Base-by-base conservation (phyloP, 2,329 filamentous ascomycete species). In the Trichophyton verrucosum region DNA sequence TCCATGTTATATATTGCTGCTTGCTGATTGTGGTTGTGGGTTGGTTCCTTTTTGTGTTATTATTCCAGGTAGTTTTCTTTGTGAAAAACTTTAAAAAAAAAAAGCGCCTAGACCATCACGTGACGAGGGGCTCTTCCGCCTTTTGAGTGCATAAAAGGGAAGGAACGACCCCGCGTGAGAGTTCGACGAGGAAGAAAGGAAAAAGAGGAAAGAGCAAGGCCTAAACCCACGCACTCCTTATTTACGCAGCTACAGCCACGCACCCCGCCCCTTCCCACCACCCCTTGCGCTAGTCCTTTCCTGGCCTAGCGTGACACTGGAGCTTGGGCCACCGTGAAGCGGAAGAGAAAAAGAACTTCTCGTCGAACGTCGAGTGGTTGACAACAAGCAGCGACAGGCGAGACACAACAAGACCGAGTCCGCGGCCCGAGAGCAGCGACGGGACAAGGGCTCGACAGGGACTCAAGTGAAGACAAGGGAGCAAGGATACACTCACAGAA, bases 301-400 rank as follows among this genome's bases (percentile, higher is more conserved):
- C 27, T 4, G n/a, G 49, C 13, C 6, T 30, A 53, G 24, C 22
- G 22, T n/a, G 15, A 51, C 17, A 8, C 17, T 9, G 49, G 38
- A 57, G 55, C 55, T 57, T 57, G 55, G 55, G 55, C 55, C 55
- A 57, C 24, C 49, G 49, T 13, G 49, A 11, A 20, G 4, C 27
- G 27, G 22, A 51, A 22, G 13, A 53, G 4, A 33, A 53, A 38
- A 38, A 38, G 33, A 38, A 38, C 33, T 38, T 38, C 11, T 38
- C 11, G 33, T 38, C 33, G 9, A 51, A 51, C 22, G 27, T 15
- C 11, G 11, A 27, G n/a, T 3, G 22, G 8, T 13, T 7, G 27
- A 53, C 9, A 53, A 33, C 22, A 33, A 53, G 22, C 9, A 22
- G n/a, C 3, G 22, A 17, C 44, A 13, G 44, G 27, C 46, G 17